Base-by-base conservation (phyloP, 2,329 filamentous ascomycete genomes). In the Byssochlamys sp. region DNA sequence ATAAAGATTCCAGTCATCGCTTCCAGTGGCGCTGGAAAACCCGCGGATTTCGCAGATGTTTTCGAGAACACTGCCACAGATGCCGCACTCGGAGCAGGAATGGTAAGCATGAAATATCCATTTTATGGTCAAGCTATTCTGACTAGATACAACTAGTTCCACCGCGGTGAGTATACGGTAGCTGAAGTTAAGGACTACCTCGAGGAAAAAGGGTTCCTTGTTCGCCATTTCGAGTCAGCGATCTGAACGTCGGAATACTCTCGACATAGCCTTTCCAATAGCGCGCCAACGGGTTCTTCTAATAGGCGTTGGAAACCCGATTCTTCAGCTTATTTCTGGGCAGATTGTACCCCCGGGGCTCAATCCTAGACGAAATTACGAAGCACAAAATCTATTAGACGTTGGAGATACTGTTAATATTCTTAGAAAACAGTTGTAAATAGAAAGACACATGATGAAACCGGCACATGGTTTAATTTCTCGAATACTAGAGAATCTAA, bases 1-100 rank as follows among this genome's bases (percentile, higher is more conserved):
- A 83, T 96, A 62, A 88, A 81, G 69, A 96, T 99, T 63, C 94
- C 94, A 5, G 94, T 99, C 54, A 95, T 99, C 74, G 91, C 94
- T 12, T 94, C 89, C 28, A 95, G 90, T 70, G 94, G 94, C 48
- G 94, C 94, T 1, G 94, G 94, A 1, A 85, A 87, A 65, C 92
- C 94, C 1, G 82, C 71, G 0, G 94, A 99, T 75, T 99, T 99
- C 70, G 81, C 85, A 55, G 89, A 97, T 70, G 94, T 97, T 1
- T 99, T 99, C 73, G 78, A 83, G 57, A 79, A 88, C 75, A 97
- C 94, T 7, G 80, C 80, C 14, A 92, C 92, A 2, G 94, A 99
- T 78, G 94, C 94, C 54, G 94, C 94, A 28, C 77, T 99, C 59
- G 94, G 94, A 2, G 94, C 94, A 7, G 94, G 94, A 55, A 99